Conservation (phyloP, 2,329 filamentous ascomycete species). For the Penicillium sclerotiorum region DNA sequence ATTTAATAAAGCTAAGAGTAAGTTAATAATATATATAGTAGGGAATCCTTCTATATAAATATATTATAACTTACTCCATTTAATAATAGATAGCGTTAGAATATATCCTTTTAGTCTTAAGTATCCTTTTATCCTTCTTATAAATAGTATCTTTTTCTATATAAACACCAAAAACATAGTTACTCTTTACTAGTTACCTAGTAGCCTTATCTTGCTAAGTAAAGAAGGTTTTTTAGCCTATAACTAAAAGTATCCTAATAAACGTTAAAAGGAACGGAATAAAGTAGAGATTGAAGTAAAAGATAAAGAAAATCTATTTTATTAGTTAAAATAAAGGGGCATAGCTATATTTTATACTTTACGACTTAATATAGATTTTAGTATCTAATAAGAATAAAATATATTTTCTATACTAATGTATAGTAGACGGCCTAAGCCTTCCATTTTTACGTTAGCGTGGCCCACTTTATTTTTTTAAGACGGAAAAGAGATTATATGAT, state of each 20-base stretch:
- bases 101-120: slow-evolving; percentile 19
- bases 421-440: too few relatives aligned
- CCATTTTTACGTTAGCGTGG: too few relatives aligned
- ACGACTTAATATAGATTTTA: too few relatives aligned
- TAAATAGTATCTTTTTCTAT: slow-evolving; percentile 10
- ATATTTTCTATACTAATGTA: not conserved
- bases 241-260: slow-evolving; percentile 5
- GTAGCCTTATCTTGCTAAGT: slow-evolving; percentile 12
- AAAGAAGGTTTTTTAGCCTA: slow-evolving; percentile 16
- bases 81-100: not conserved
- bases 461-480: too few relatives aligned
- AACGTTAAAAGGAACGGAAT: slow-evolving; percentile 1
- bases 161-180: slow-evolving; percentile 19
- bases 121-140: slow-evolving; percentile 18
- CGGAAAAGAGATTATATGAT: too few relatives aligned
- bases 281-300: not conserved
- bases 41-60: not conserved
- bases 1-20: slow-evolving; percentile 8
- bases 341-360: too few relatives aligned
- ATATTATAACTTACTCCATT: slow-evolving; percentile 14
- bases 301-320: not conserved
- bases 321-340: too few relatives aligned
- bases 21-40: slow-evolving; percentile 1
- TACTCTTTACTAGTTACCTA: slow-evolving; percentile 10
- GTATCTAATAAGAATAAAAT: not conserved